Percentiles rank a stretch among this genome's conserved stretches.
Conservation (phyloP, 192 early-diverging fungal species). For the Coemansia sp. region DNA sequence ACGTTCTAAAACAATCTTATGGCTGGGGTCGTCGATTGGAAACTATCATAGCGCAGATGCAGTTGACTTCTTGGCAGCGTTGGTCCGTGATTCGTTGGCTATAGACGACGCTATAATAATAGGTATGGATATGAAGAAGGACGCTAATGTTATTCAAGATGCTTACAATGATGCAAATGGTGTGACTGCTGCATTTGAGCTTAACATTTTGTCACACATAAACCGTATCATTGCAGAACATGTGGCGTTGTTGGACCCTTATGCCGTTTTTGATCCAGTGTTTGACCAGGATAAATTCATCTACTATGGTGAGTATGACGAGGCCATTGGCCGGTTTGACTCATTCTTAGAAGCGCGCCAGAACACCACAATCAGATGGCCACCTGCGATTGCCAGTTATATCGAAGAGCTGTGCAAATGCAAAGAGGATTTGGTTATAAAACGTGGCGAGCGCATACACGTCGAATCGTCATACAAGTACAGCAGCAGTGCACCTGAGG, state of each 20-base stretch:
- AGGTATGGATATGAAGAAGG: slow-evolving; percentile 85
- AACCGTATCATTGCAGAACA: slow-evolving; percentile 64
- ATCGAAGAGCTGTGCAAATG: slow-evolving; percentile 21
- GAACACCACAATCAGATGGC: slow-evolving; percentile 56
- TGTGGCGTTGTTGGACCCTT: slow-evolving; percentile 1
- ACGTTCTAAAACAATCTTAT: slow-evolving; percentile 73
- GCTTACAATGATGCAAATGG: slow-evolving; percentile 87
- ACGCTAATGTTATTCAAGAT: slow-evolving; percentile 60
- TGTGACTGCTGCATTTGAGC: slow-evolving; percentile 75
- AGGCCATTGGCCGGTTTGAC: slow-evolving; percentile 70
- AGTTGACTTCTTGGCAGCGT: slow-evolving; percentile 60
- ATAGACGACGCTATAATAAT: slow-evolving; percentile 76
- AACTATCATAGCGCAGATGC: slow-evolving; percentile 70
- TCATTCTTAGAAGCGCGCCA: slow-evolving; percentile 69
- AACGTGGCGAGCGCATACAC: slow-evolving; percentile 79
- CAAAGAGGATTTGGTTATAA: slow-evolving; percentile 48
- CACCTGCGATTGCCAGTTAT: slow-evolving; percentile 9
- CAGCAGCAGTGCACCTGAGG: slow-evolving; percentile 54
- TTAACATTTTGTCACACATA: slow-evolving; percentile 81
- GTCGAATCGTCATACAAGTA: slow-evolving; percentile 92
- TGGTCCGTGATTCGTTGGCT: slow-evolving; percentile 58
- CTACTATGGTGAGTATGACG: slow-evolving; percentile 76
- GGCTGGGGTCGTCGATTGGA: slow-evolving; percentile 91
- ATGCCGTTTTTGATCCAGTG: slow-evolving; percentile 17
- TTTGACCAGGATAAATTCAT: slow-evolving; percentile 65